phyloP scores from a whole-genome alignment of 108 stramenopile species.

The Skeletonema grethae region DNA sequence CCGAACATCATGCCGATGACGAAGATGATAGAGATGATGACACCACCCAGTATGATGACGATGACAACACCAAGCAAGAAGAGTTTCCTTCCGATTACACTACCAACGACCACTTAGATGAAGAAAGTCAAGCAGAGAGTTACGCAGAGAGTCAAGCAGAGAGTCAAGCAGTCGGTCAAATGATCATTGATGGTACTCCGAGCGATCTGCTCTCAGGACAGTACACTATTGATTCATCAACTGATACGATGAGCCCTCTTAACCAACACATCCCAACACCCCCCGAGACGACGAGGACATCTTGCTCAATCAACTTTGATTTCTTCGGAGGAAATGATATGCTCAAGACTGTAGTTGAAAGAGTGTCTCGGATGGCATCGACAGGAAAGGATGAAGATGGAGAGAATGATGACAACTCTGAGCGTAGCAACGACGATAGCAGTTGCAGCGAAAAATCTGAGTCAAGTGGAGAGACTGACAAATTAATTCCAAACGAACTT shows the following conservation, averaged over 20 bases:
- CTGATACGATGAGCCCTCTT: neutral
- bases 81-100: too few species aligned
- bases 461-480: neutral
- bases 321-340: neutral
- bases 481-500: too few species aligned
- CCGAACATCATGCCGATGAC: neutral
- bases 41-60: too few species aligned
- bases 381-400: neutral
- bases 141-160: neutral
- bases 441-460: neutral
- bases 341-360: neutral
- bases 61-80: too few species aligned
- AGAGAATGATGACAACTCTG: neutral
- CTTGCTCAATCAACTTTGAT: neutral
- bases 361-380: neutral
- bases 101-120: neutral
- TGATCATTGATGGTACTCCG: neutral
- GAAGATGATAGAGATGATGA: too few species aligned
- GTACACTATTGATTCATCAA: neutral
- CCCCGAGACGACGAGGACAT: neutral
- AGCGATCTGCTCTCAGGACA: neutral
- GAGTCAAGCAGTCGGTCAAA: neutral
- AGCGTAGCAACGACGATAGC: neutral
- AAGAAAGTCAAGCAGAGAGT: neutral
- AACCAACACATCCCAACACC: neutral